phyloP scores from a whole-genome alignment of 1,284 basidiomycete species.

The Meripilus lineatus region DNA sequence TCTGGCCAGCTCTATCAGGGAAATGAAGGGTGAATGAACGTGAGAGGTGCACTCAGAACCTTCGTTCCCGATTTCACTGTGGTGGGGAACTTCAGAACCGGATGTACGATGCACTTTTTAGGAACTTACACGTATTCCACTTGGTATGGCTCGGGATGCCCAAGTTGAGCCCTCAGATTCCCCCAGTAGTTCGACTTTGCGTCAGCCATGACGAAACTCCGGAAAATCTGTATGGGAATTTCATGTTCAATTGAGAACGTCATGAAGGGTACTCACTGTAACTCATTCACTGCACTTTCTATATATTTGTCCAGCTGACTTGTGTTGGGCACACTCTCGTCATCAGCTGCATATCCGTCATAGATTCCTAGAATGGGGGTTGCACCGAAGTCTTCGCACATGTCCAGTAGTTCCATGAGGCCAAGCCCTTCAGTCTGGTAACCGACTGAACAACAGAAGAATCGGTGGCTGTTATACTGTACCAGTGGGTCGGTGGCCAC shows the following conservation, averaged over 20 bases:
- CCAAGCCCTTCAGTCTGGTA: slow-evolving; percentile 9
- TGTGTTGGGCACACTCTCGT: slow-evolving; percentile 9
- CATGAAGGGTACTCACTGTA: slow-evolving; percentile 2
- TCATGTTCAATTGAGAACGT: no score
- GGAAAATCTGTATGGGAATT: neutral
- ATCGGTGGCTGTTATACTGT: no score
- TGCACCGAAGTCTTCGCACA: slow-evolving; percentile 8
- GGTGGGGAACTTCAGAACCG: neutral
- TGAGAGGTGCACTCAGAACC: neutral
- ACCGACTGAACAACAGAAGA: slow-evolving; percentile 3
- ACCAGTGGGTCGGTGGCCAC: no score
- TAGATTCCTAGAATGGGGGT: slow-evolving; percentile 8
- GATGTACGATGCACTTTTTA: neutral
- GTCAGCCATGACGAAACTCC: slow-evolving; percentile 5
- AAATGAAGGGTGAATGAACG: neutral
- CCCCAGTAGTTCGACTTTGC: slow-evolving; percentile 7
- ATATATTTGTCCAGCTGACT: slow-evolving; percentile 9
- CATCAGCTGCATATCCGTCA: slow-evolving; percentile 7
- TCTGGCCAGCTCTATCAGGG: neutral
- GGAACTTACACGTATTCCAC: slow-evolving; percentile 6
- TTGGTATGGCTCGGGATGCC: slow-evolving; percentile 6
- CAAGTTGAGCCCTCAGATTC: slow-evolving; percentile 2
- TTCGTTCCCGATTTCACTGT: slow-evolving; percentile 2
- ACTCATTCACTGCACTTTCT: slow-evolving; percentile 6
- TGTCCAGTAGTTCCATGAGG: slow-evolving; percentile 6